Base-by-base conservation (phyloP, 257 asterid genomes). In the Ilex asprella region DNA sequence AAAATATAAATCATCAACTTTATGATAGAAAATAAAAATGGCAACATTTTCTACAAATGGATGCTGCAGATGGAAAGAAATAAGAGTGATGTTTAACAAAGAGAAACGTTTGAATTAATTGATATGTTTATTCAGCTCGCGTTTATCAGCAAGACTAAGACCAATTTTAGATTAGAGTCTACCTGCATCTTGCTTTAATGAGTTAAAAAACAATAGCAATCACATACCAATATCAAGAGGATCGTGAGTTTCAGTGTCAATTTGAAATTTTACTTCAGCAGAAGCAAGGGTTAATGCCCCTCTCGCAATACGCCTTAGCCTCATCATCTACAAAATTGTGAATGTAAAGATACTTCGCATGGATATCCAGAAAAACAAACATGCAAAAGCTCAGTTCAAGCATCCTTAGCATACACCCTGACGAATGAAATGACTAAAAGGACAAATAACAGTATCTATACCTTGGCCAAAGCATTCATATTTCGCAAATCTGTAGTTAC, bases 251-350 rank as follows among this genome's bases (percentile, higher is more conserved):
- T 89, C 99, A 29, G 99, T 93, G 64, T 93, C 99, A 67, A 89
- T 93, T 69, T 89, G 89, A 77, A 93, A 93, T 74, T 93, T 93
- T 67, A 93, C 99, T 85, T 93, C 99, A 65, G 99, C 99, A 12
- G 99, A 93, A 63, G 99, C 99, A 81, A 93, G 97, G 58, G 99
- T 93, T 67, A 93, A 76, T 59, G 99, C 99, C 67, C 99, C 99
- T 79, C 94, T 85, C 5, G 87, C 99, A 70, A 93, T 84, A 66
- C 99, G 96, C 64, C 82, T 87, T 79, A 81, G 95, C 88, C 99
- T 87, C 99, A 93, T 89, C 67, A 87, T 77, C 99, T 93, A 79
- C 78, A 73, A 71, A 52, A 31, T 71, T 65, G 66, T 71, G 73
- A 27, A 57, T 55, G 55, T 58, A 53, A 55, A 41, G 31, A 56